A percentile compares a stretch with the other conserved stretches of the same genome.
phyloP scores from a whole-genome alignment of 2,329 filamentous ascomycete genomes.

The Aspergillus sp. region DNA sequence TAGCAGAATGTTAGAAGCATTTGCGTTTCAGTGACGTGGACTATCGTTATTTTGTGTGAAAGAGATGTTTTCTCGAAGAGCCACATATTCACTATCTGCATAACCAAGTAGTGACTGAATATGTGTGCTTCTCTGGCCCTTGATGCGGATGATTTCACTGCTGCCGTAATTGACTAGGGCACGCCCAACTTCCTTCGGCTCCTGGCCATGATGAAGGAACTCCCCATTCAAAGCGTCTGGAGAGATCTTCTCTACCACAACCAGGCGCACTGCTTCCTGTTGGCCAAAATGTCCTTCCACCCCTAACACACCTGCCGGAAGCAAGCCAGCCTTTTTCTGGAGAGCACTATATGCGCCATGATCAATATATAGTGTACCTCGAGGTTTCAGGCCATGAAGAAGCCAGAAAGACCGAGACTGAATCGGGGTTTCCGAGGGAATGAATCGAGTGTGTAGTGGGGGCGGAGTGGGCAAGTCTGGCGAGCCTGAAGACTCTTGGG shows the following conservation, averaged over 20 bases:
- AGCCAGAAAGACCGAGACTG: slow-evolving; percentile 97
- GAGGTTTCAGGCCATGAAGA: slow-evolving; percentile 83
- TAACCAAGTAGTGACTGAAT: slow-evolving; percentile 83
- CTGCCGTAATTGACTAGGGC: slow-evolving; percentile 93
- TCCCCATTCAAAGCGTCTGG: slow-evolving; percentile 45
- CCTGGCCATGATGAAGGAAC: slow-evolving; percentile 40
- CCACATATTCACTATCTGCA: slow-evolving; percentile 92
- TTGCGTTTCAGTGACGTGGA: neutral
- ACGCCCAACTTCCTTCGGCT: slow-evolving; percentile 74
- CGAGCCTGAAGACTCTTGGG: slow-evolving; percentile 26
- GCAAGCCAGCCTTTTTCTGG: slow-evolving; percentile 77
- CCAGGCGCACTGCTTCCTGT: slow-evolving; percentile 85
- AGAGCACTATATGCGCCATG: slow-evolving; percentile 81
- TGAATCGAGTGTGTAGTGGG: slow-evolving; percentile 88
- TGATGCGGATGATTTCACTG: slow-evolving; percentile 78
- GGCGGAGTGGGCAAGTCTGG: slow-evolving; percentile 47
- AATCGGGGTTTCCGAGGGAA: slow-evolving; percentile 80
- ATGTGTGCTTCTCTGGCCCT: slow-evolving; percentile 78
- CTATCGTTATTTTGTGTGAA: slow-evolving; percentile 55
- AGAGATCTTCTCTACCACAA: slow-evolving; percentile 69
- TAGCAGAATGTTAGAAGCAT: neutral
- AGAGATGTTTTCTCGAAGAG: slow-evolving; percentile 82
- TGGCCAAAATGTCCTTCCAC: slow-evolving; percentile 87
- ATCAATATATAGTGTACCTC: slow-evolving; percentile 92
- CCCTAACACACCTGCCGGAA: slow-evolving; percentile 87